A percentile compares a stretch with the other conserved stretches of the same genome.
Evolutionary conservation across 805 yeast species (phyloP).

Genomic region (Saccharomyces paradoxus): DNA sequence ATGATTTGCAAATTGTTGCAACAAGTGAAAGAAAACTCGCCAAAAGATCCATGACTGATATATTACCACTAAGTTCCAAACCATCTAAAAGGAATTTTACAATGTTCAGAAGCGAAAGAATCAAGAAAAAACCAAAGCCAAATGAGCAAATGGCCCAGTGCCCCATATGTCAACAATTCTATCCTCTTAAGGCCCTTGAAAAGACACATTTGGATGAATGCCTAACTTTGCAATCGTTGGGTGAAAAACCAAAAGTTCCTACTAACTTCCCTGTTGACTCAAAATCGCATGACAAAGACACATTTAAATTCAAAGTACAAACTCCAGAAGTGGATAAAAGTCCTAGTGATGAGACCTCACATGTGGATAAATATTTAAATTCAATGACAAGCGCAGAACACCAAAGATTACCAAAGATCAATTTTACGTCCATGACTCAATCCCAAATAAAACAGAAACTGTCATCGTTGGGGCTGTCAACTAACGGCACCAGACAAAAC

Average conservation of each 20-base stretch:
- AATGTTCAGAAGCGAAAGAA: conserved; percentile 1
- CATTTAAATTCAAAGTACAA: not conserved
- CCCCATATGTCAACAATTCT: conserved; percentile 54
- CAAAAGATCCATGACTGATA: conserved; percentile 2
- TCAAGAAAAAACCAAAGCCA: conserved; percentile 8
- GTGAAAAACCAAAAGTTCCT: not conserved
- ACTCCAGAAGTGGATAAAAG: not conserved
- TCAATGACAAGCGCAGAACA: conserved; percentile 34
- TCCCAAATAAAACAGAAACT: conserved; percentile 57
- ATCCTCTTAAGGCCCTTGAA: conserved; percentile 51
- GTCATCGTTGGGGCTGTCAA: conserved; percentile 44
- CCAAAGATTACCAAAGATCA: conserved; percentile 52
- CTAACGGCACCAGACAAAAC: conserved; percentile 53
- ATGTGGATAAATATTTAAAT: conserved; percentile 16
- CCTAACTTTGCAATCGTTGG: conserved; percentile 26
- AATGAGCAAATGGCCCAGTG: conserved; percentile 40
- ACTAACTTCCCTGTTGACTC: not conserved
- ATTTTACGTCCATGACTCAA: conserved; percentile 50
- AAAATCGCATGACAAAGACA: not conserved
- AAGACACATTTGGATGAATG: conserved; percentile 57
- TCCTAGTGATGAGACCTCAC: conserved; percentile 2
- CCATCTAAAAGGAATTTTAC: conserved; percentile 1
- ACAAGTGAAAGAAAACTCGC: conserved; percentile 19
- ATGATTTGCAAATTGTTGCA: conserved; percentile 26
- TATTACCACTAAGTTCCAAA: not conserved